Percentiles rank a stretch among this genome's conserved stretches.
Evolutionary conservation across 768 basidiomycete genomes (phyloP).

Genomic region (Lentinus brumalis): DNA sequence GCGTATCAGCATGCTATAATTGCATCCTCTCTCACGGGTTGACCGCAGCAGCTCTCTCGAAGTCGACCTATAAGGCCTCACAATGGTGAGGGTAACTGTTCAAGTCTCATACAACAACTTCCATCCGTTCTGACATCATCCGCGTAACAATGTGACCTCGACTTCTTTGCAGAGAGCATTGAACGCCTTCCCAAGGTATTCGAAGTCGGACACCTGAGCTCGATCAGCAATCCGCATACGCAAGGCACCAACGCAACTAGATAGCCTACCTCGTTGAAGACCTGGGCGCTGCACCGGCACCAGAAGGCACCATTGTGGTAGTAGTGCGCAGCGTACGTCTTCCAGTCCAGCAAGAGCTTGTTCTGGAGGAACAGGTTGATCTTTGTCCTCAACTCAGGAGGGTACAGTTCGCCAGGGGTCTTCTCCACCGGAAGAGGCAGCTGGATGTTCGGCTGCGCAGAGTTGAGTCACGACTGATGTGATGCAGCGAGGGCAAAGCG

Average conservation of each 20-base stretch:
- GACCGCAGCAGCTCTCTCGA: too few species aligned
- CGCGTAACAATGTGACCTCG: constrained; percentile 20
- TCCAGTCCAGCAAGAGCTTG: constrained; percentile 33
- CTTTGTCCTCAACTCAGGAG: constrained; percentile 11
- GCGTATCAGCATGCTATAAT: too few species aligned
- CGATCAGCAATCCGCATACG: not conserved
- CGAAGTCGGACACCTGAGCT: constrained; percentile 30
- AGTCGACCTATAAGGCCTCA: too few species aligned
- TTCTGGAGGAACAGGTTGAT: constrained; percentile 20
- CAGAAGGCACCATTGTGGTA: constrained; percentile 37
- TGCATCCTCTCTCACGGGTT: too few species aligned
- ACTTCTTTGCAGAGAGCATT: constrained; percentile 27
- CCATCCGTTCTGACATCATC: too few species aligned
- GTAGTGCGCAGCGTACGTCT: constrained; percentile 30
- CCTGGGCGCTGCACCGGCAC: constrained; percentile 37
- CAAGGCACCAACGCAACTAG: not conserved
- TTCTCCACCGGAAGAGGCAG: constrained; percentile 39
- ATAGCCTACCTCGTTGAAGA: constrained; percentile 38
- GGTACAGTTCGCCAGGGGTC: constrained; percentile 13
- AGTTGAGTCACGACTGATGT: not conserved
- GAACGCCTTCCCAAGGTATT: constrained; percentile 29
- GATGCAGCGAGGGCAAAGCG: not conserved
- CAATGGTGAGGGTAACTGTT: too few species aligned
- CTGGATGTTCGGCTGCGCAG: constrained; percentile 43
- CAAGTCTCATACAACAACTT: too few species aligned